Percentiles rank a stretch among this genome's conserved stretches.
Conservation (phyloP, 2,329 filamentous ascomycete species). For the Fusarium algeriense region DNA sequence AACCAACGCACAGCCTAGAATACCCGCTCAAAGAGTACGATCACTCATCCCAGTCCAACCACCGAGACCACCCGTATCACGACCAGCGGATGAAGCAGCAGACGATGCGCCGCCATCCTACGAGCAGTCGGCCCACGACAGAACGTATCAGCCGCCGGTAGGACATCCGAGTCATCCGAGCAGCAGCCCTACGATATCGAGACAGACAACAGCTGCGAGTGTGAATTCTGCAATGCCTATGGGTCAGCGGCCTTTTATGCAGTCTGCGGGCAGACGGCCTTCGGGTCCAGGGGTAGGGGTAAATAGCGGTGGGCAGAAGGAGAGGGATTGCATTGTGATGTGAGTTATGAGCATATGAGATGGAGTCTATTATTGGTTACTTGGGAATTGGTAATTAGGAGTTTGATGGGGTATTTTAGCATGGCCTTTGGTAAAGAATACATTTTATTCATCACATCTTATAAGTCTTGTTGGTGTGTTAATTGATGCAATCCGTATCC, state of each 20-base stretch:
- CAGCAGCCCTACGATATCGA: constrained; percentile 48
- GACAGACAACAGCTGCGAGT: constrained; percentile 42
- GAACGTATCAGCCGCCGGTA: constrained; percentile 64
- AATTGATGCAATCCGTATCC: not conserved
- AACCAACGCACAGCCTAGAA: constrained; percentile 35
- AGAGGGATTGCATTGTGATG: constrained; percentile 39
- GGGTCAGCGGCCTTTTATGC: constrained; percentile 35
- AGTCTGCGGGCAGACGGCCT: constrained; percentile 42
- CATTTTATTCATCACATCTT: not conserved
- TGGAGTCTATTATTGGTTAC: not conserved
- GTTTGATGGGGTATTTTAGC: constrained; percentile 11
- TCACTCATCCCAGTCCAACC: constrained; percentile 56
- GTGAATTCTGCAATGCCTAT: constrained; percentile 15
- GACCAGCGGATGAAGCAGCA: constrained; percentile 54
- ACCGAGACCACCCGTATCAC: constrained; percentile 53
- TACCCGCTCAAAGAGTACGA: constrained; percentile 56
- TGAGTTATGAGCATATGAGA: constrained; percentile 19
- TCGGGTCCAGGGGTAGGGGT: constrained; percentile 35
- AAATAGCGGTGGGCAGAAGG: constrained; percentile 22
- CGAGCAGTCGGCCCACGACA: constrained; percentile 66
- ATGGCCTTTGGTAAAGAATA: constrained; percentile 8
- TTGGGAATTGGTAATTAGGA: not conserved
- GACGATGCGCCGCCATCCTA: constrained; percentile 70
- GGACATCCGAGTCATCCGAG: constrained; percentile 64
- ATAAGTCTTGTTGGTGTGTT: not conserved